Percentiles rank a stretch among this genome's conserved stretches.
Evolutionary conservation across 2,329 filamentous ascomycete genomes (phyloP).

Genomic region (Fusarium staphyleae): DNA sequence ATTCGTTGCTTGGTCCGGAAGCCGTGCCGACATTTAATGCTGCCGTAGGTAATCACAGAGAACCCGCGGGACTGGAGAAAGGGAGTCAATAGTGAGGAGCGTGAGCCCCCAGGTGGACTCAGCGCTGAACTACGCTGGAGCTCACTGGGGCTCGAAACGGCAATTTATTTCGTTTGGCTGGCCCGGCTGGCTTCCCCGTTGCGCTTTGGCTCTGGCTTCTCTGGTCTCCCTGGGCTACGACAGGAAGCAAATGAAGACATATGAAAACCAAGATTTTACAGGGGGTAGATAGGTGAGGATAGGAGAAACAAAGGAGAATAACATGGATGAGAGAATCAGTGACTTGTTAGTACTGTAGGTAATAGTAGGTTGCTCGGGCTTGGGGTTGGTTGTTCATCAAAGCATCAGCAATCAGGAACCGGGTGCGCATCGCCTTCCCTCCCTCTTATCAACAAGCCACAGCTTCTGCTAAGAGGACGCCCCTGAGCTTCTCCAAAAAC

Average conservation of each 20-base stretch:
- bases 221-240: constrained; percentile 40
- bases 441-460: constrained; percentile 35
- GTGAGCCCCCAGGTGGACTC: constrained; percentile 34
- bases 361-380: no score
- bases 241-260: constrained; percentile 32
- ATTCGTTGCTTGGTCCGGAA: constrained; percentile 21
- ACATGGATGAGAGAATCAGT: constrained; percentile 19
- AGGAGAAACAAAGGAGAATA: constrained; percentile 23
- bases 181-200: constrained; percentile 39
- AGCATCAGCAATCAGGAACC: constrained; percentile 4
- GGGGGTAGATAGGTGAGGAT: no score
- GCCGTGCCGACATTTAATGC: constrained; percentile 28
- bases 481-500: constrained; percentile 12
- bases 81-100: constrained; percentile 30
- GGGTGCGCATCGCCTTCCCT: constrained; percentile 26
- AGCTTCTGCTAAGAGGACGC: constrained; percentile 15
- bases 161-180: constrained; percentile 37
- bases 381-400: constrained; percentile 10
- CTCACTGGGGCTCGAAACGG: constrained; percentile 35
- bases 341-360: no score
- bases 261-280: constrained; percentile 30
- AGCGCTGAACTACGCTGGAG: constrained; percentile 29
- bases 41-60: constrained; percentile 10
- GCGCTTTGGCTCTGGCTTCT: constrained; percentile 23
- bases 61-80: constrained; percentile 30